Evolutionary conservation across 805 yeast genomes (phyloP), one percentile per base, ranked within the genome.

Genomic region (Saccharomycopsis lassenensis): DNA sequence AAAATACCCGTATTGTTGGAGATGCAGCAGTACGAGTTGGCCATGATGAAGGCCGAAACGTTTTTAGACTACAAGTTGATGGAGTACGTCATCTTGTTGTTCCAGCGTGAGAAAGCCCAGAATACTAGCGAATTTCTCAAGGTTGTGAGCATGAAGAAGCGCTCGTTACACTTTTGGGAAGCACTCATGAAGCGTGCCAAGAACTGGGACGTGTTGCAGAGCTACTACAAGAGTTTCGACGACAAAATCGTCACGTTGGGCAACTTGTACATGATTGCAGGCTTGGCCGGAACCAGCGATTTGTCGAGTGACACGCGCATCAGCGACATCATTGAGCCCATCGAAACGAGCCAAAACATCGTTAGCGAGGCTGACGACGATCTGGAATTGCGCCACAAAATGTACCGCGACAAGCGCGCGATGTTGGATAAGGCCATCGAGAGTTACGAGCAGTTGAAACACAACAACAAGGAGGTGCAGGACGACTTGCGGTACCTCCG

Each of bases 21-120:
- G 16, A 76, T 83, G 65, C 85, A 81, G 30, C 86, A 83, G 47
- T 63, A 72, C 29, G 80, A 72, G 38, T 52, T 71, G 30, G 94
- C 95, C 0, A 53, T 86, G 26, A 52, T 66, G 29, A 81, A 78
- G 46, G 71, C 89, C 0, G 69, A 78, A 29, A 74, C 70, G 41
- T 65, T 73, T 24, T 67, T 73, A 12, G 71, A 75, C 46, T 67
- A 66, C 29, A 85, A 78, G 50, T 59, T 84, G 24, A 65, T 78
- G 5, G 57, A 66, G 31, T 67, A 69, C 37, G 74, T 80, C 1
- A 51, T 89, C 31, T 51, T 74, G 12, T 61, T 65, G 18, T 58
- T 87, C 18, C 62, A 65, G 14, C n/a, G n/a, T n/a, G n/a, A n/a
- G n/a, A n/a, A n/a, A n/a, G n/a, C n/a, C n/a, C 36, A 40, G 15